These are phyloP conservation scores for Westerdykella ornata DNA, from an alignment of 2,329 filamentous ascomycete genomes.

Conservation along the genomic window DNA sequence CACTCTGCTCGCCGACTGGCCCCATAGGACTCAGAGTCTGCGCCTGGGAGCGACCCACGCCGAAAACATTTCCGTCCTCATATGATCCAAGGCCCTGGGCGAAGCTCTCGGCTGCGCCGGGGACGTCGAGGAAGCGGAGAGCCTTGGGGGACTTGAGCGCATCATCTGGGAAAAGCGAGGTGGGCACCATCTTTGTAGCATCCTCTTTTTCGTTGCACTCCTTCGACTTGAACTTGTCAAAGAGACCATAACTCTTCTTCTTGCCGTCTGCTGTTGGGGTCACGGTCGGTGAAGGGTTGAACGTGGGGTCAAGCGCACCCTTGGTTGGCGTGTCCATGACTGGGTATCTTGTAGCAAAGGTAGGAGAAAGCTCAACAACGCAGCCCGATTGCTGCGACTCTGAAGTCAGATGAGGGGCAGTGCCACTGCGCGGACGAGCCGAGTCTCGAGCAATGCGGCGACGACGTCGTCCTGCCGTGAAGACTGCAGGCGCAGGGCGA, in stretches of 20 bases:
- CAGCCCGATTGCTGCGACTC: background rate
- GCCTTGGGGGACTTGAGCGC: conserved; percentile 18
- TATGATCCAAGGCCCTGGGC: no score
- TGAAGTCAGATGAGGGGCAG: conserved; percentile 9
- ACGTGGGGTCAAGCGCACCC: conserved; percentile 1
- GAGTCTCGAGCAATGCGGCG: conserved; percentile 14
- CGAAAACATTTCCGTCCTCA: no score
- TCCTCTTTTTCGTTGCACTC: no score
- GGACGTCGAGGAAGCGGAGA: no score
- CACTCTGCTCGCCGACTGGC: no score
- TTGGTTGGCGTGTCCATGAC: conserved; percentile 1
- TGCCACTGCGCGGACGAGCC: conserved; percentile 11
- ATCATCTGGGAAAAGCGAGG: conserved; percentile 10
- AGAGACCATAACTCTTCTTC: conserved; percentile 14
- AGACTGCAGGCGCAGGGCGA: conserved; percentile 2
- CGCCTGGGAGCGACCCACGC: no score
- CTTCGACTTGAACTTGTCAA: conserved; percentile 7
- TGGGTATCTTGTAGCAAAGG: no score
- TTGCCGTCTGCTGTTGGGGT: conserved; percentile 6
- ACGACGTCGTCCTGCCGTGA: conserved; percentile 12
- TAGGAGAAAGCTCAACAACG: no score
- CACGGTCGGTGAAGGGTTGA: conserved; percentile 2
- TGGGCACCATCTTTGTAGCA: background rate
- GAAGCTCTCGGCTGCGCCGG: no score
- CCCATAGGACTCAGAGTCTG: no score